phyloP scores from a whole-genome alignment of 257 asterid species.

The Handroanthus guayacan region DNA sequence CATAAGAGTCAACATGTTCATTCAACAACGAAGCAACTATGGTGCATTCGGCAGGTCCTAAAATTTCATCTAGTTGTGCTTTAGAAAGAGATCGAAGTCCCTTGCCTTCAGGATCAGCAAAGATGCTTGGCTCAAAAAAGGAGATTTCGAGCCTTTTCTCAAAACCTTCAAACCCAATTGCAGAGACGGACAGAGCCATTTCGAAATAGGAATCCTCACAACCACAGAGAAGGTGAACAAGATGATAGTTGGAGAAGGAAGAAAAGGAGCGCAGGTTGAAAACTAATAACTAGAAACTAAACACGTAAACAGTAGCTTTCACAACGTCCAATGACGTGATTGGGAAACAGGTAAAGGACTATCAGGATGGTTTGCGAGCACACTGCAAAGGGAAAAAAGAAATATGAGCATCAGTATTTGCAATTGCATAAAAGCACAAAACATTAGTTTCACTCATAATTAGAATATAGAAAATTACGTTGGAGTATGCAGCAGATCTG shows the following conservation, averaged over 20 bases:
- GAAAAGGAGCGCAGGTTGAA: constrained; percentile 66
- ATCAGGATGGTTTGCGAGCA: constrained; percentile 98
- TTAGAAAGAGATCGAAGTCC: constrained; percentile 74
- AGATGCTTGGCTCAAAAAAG: constrained; percentile 68
- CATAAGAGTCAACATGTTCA: constrained; percentile 69
- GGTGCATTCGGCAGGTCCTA: constrained; percentile 87
- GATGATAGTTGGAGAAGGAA: constrained; percentile 51
- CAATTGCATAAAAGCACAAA: background rate
- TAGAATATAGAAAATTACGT: constrained; percentile 55
- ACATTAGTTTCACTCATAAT: background rate
- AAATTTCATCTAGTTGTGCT: constrained; percentile 72
- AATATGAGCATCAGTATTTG: background rate
- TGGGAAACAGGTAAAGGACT: constrained; percentile 25
- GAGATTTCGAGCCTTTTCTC: constrained; percentile 88
- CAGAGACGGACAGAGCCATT: constrained; percentile 71
- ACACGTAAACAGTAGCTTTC: constrained; percentile 28
- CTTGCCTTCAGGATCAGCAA: constrained; percentile 82
- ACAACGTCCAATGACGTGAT: constrained; percentile 66
- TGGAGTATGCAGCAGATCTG: constrained; percentile 98
- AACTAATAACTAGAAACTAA: constrained; percentile 39
- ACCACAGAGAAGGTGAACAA: constrained; percentile 29
- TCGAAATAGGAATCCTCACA: constrained; percentile 31
- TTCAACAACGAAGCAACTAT: constrained; percentile 76
- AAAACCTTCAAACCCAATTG: constrained; percentile 87
- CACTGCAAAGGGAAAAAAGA: constrained; percentile 60